Base-by-base conservation (phyloP, 495 filamentous ascomycete genomes). In the Xanthoparmelia taractica region DNA sequence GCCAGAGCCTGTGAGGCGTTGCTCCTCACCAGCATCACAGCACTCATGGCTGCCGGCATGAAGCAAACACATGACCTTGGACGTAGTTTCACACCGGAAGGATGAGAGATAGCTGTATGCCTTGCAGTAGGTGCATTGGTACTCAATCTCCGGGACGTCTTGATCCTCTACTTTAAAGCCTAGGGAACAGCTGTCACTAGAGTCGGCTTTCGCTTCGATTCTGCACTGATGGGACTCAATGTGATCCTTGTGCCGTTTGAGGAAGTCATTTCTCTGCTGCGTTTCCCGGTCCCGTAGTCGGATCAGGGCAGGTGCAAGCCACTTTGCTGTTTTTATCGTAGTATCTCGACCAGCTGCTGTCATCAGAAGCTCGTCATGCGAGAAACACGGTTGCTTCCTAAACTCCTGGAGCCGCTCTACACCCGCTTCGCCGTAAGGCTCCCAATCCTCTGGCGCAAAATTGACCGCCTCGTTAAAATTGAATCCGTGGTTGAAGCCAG, bases 381-480 rank as follows among this genome's bases (percentile, higher is more conserved):
- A 97, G 73, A 98, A 98, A 72, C 93, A 96, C 0, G 94, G 92
- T 66, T 96, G 91, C 45, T 91, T 83, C 63, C 94, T 85, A 74
- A 96, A 98, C 27, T 84, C 83, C 68, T 94, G 89, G 34, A 97
- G 80, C 59, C 93, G 83, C 67, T 92, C 84, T 7, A 97, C 92
- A 25, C 93, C 92, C 47, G 83, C 79, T 64, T 93, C 88, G 8
- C 94, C 94, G 76, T 84, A 94, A 1, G 91, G 92, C 71, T 97
- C 94, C 94, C 94, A 99, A 71, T 97, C 94, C n/a, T 77, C 78
- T 15, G 94, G 94, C 4, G 94, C 95, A 74, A 99, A 97, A 72
- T 99, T 99, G 63, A 99, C 94, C 2, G 94, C 94, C 72, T 99
- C 94, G 64, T 99, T 99, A 77, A 97, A 96, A 71, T 99, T 99